phyloP scores from a whole-genome alignment of 495 filamentous ascomycete species.

The Daldinia caldariorum region DNA sequence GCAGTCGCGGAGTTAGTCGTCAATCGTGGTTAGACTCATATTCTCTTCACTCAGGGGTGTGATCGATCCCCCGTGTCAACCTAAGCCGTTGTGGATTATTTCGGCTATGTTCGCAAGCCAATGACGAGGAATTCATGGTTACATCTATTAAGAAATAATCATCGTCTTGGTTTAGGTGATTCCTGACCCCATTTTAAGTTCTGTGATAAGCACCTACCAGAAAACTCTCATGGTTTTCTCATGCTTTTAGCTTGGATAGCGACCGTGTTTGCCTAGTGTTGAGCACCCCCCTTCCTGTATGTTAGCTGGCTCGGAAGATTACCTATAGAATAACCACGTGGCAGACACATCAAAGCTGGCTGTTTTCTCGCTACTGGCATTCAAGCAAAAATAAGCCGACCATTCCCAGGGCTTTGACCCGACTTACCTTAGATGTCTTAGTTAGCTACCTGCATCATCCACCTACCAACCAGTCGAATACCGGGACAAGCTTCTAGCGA shows the following conservation, averaged over 20 bases:
- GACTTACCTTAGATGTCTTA: not conserved
- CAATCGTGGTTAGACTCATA: not conserved
- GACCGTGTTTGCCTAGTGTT: not conserved
- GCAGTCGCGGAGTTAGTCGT: slow-evolving; percentile 10
- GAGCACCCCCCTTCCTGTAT: not conserved
- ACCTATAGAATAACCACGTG: not conserved
- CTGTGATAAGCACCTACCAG: not conserved
- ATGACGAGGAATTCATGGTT: slow-evolving; percentile 3
- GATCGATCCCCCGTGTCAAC: not conserved
- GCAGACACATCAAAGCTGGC: not conserved
- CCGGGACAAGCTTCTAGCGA: not conserved
- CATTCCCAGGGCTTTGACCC: not conserved
- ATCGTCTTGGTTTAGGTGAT: not conserved
- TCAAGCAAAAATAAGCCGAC: not conserved
- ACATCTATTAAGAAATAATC: not conserved
- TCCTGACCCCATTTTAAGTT: not conserved
- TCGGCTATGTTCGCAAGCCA: not conserved
- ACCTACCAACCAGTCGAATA: not conserved
- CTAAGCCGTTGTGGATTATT: slow-evolving; percentile 12
- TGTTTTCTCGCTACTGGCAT: not conserved
- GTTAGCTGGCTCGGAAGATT: not conserved
- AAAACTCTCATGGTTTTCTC: too few relatives aligned
- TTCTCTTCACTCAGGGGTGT: not conserved
- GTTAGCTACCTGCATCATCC: not conserved
- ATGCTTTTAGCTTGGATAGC: not conserved